Evolutionary conservation across 164 flowering plant genomes (phyloP).

Genomic region (Magnolia officinalis): DNA sequence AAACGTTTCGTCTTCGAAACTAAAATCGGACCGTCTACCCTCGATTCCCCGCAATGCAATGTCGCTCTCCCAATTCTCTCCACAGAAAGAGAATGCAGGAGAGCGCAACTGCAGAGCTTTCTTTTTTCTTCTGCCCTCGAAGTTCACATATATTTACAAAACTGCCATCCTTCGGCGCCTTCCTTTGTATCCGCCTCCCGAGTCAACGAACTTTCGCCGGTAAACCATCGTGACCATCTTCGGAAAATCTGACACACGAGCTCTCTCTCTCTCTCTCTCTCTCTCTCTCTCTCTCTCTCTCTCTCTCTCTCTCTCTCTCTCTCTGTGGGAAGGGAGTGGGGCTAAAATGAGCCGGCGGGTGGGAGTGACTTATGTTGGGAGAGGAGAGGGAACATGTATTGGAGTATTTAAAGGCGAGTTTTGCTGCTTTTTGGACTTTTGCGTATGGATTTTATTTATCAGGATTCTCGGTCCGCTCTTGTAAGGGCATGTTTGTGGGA

Average conservation of each 20-base stretch:
- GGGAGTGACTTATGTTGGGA: background rate
- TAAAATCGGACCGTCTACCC: conserved; percentile 76
- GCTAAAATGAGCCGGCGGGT: background rate
- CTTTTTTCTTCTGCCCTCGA: conserved; percentile 6
- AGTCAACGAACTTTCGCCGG: conserved; percentile 10
- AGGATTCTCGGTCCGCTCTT: conserved; percentile 23
- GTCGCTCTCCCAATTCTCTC: conserved; percentile 50
- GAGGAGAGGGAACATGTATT: conserved; percentile 19
- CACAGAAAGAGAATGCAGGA: conserved; percentile 29
- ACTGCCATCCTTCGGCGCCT: conserved; percentile 16
- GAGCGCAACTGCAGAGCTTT: conserved; percentile 59
- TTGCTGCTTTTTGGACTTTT: conserved; percentile 7
- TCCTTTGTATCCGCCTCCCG: conserved; percentile 18
- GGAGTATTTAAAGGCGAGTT: conserved; percentile 46
- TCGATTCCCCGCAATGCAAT: conserved; percentile 83
- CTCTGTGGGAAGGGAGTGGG: background rate
- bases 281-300: background rate
- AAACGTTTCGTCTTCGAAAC: background rate
- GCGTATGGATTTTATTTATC: conserved; percentile 4
- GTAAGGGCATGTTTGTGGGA: conserved; percentile 58
- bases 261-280: background rate
- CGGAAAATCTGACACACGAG: background rate
- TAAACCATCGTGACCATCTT: background rate
- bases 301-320: background rate
- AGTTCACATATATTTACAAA: conserved; percentile 24